Evolutionary conservation across 768 basidiomycete species (phyloP), one percentile per base, ranked within the genome.

Genomic region (Amanita pseudoporphyria): DNA sequence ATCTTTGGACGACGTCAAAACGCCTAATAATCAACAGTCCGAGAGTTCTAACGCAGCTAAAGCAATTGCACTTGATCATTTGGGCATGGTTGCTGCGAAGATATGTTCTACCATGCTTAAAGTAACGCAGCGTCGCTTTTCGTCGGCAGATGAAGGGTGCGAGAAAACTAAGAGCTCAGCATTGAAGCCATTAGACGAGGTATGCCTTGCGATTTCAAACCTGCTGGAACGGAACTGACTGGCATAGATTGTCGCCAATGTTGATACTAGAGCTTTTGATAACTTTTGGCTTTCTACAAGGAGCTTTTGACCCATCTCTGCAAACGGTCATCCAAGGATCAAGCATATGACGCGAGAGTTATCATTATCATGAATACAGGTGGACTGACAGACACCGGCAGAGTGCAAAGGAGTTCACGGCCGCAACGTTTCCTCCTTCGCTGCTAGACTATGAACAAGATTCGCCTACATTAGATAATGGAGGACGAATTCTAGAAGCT

Each of bases 11-110:
- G 92, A 96, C 56, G 71, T 84, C 32, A 92, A 91, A 59, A 76
- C 78, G 5, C 71, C 72, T 13, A 70, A 67, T 3, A 45, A 14
- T 16, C 41, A 42, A 13, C 74, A 78, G 28, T 68, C 70, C 3
- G 96, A 98, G 59, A 49, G 48, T 26, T 79, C 73, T 32, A 93
- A 88, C 57, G 89, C 90, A 0, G 82, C 85, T 0, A 95, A 93
- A 63, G 82, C 81, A 1, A 82, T 96, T 54, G 89, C 93, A 0
- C 71, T 98, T 31, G 96, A 99, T 60, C 90, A 98, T 64, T 71
- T 99, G 0, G 96, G 96, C 9, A 74, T 84, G n/a, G 89, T 99
- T 46, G 93, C 87, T 19, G 87, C 92, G 3, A 78, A 80, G 36
- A 74, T 98, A 36, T 76, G 87, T 28, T 67, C 76, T 0, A 82